phyloP scores from a whole-genome alignment of 1,139 yeast species.

The Pichia sp. region DNA sequence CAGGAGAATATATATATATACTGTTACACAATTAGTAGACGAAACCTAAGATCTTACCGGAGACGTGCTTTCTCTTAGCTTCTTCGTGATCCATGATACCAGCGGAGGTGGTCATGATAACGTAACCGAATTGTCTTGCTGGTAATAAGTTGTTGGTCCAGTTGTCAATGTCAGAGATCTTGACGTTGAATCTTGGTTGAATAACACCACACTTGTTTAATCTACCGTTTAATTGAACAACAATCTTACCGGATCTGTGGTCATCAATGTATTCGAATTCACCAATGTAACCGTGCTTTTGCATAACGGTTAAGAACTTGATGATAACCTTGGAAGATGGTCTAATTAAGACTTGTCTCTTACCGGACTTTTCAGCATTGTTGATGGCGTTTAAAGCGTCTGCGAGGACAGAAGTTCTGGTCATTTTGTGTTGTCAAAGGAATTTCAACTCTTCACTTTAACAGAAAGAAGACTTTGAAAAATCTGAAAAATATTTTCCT shows the following conservation, averaged over 20 bases:
- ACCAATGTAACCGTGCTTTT: constrained; percentile 98
- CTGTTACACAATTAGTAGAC: constrained; percentile 52
- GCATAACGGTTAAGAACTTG: constrained; percentile 96
- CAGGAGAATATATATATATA: too few relatives aligned
- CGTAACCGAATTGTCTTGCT: constrained; percentile 98
- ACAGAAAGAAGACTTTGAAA: background rate
- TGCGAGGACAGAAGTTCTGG: constrained; percentile 98
- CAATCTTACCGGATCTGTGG: constrained; percentile 98
- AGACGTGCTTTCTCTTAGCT: constrained; percentile 99
- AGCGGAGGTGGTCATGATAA: constrained; percentile 96
- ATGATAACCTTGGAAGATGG: constrained; percentile 98
- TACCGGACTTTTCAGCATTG: constrained; percentile 99
- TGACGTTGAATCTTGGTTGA: constrained; percentile 96
- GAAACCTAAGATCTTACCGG: constrained; percentile 96
- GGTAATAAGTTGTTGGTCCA: constrained; percentile 98
- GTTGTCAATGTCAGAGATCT: constrained; percentile 88
- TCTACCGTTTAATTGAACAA: constrained; percentile 95
- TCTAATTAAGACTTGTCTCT: constrained; percentile 97
- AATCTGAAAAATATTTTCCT: too few relatives aligned
- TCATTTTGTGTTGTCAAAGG: constrained; percentile 44
- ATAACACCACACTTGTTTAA: constrained; percentile 98
- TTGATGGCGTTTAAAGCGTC: constrained; percentile 98
- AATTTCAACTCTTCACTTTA: too few relatives aligned
- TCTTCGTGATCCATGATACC: constrained; percentile 99
- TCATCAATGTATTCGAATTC: constrained; percentile 98